Conservation (phyloP, 306 rosid species). For the Pyrus pyrifolia region DNA sequence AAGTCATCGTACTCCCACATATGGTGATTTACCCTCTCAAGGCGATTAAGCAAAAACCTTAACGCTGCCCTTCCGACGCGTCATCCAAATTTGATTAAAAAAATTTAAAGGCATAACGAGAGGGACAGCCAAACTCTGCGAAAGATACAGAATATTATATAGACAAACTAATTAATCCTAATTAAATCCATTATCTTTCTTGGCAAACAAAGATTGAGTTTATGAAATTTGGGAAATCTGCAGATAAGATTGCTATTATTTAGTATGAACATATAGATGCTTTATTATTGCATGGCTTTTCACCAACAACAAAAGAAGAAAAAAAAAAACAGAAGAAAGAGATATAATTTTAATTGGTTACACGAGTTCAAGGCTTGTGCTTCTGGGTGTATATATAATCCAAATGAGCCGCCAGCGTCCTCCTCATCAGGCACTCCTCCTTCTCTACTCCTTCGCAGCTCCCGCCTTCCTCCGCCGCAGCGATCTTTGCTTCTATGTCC, state of each 20-base stretch:
- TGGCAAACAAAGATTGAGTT: not conserved
- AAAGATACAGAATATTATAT: not conserved
- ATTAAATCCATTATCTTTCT: not conserved
- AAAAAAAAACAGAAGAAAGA: not conserved
- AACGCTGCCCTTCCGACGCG: not conserved
- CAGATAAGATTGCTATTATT: not conserved
- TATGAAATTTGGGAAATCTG: not conserved
- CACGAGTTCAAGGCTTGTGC: slow-evolving; percentile 28
- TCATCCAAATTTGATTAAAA: too few relatives aligned
- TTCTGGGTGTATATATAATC: slow-evolving; percentile 76
- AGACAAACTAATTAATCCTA: not conserved
- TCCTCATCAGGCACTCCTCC: slow-evolving; percentile 65
- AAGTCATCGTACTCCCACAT: too few relatives aligned
- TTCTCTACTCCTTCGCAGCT: slow-evolving; percentile 32
- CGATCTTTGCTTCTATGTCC: slow-evolving; percentile 13
- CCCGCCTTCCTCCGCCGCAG: slow-evolving; percentile 22
- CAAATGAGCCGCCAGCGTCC: slow-evolving; percentile 56
- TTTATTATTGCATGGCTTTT: slow-evolving; percentile 4
- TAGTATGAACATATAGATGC: not conserved
- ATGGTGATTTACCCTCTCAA: not conserved
- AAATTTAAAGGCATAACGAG: not conserved
- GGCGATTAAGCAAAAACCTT: not conserved
- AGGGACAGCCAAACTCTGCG: not conserved
- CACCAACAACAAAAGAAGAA: not conserved
- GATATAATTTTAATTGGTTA: not conserved